Conservation (phyloP, 192 early-diverging fungal species). For the Paraglomus brasilianum region DNA sequence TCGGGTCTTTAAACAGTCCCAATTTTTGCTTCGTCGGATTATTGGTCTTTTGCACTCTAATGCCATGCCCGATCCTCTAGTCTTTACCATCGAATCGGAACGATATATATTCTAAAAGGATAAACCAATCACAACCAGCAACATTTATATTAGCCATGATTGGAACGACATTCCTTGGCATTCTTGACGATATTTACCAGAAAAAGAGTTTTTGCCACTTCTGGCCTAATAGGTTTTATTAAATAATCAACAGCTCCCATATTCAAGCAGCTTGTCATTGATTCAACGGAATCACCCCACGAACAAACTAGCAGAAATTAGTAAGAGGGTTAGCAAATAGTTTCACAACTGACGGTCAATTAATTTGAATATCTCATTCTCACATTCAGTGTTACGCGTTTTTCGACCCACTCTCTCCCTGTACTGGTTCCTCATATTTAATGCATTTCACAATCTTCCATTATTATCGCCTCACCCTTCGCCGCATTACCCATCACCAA, state of each 20-base stretch:
- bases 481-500: neutral
- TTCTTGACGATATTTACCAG: conserved; percentile 44
- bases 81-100: conserved; percentile 25
- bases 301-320: conserved; percentile 41
- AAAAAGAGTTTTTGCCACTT: conserved; percentile 52
- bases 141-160: neutral
- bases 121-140: neutral
- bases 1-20: conserved; percentile 32
- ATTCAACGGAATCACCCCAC: conserved; percentile 35
- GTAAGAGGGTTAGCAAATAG: conserved; percentile 34
- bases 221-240: conserved; percentile 50
- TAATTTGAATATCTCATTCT: neutral
- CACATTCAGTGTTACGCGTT: neutral
- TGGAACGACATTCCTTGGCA: neutral
- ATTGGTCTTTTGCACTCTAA: conserved; percentile 35
- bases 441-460: neutral
- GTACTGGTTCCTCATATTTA: neutral
- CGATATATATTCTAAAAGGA: conserved; percentile 38
- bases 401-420: neutral
- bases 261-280: conserved; percentile 50
- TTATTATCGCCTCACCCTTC: no score
- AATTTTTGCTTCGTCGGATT: conserved; percentile 37
- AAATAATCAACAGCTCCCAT: conserved; percentile 55
- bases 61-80: conserved; percentile 33
- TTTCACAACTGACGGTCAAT: conserved; percentile 5